These are phyloP conservation scores for Cladophialophora immunda DNA, from an alignment of 2,329 filamentous ascomycete species.

Conservation along the genomic window DNA sequence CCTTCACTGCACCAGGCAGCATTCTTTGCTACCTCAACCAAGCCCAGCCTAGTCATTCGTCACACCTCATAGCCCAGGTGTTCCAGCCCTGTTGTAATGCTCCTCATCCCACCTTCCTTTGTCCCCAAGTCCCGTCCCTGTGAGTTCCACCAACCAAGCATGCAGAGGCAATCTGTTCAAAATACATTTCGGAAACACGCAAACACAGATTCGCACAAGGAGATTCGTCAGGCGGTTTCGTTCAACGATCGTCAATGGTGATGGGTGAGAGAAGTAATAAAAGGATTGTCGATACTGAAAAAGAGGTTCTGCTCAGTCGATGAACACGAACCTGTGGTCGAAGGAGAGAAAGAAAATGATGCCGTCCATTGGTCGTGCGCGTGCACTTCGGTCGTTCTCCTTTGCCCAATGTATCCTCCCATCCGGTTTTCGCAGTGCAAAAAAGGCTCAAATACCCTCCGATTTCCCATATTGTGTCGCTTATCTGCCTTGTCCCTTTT, in stretches of 20 bases:
- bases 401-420: constrained; percentile 19
- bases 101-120: background rate
- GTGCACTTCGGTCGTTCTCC: constrained; percentile 21
- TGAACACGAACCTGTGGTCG: constrained; percentile 17
- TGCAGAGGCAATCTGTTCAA: constrained; percentile 26
- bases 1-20: constrained; percentile 10
- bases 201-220: constrained; percentile 20
- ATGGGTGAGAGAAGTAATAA: constrained; percentile 11
- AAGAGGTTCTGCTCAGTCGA: constrained; percentile 15
- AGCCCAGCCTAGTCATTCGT: constrained; percentile 20
- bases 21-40: constrained; percentile 11
- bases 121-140: constrained; percentile 8
- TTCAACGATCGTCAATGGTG: constrained; percentile 22
- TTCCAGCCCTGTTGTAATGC: constrained; percentile 16
- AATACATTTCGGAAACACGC: constrained; percentile 11
- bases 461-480: constrained; percentile 11
- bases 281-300: constrained; percentile 4
- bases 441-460: constrained; percentile 25
- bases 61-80: constrained; percentile 6
- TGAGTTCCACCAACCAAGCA: constrained; percentile 4
- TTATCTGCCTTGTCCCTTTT: constrained; percentile 22
- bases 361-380: constrained; percentile 20
- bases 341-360: constrained; percentile 18
- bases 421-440: constrained; percentile 15
- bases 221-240: constrained; percentile 29